Conservation (phyloP, 192 early-diverging fungal species). For the Backusella parvicylindrica region DNA sequence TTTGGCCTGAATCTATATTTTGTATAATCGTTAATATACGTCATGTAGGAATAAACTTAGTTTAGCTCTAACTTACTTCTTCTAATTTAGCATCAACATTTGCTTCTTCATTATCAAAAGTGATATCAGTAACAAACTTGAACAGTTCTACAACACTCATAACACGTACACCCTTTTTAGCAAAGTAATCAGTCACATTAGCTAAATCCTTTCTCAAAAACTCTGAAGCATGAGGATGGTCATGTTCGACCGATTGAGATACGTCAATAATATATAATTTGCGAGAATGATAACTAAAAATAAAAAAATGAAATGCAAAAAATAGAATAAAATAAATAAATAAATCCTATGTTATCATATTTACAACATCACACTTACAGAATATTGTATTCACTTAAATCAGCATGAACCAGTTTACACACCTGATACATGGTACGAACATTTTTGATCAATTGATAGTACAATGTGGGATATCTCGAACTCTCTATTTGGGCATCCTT, state of each 20-base stretch:
- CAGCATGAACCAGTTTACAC: slow-evolving; percentile 94
- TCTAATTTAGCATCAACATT: slow-evolving; percentile 70
- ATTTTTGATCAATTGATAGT: slow-evolving; percentile 81
- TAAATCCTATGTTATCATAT: background rate
- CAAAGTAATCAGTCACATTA: slow-evolving; percentile 93
- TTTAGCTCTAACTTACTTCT: slow-evolving; percentile 43
- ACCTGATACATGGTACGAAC: slow-evolving; percentile 91
- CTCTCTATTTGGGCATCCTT: slow-evolving; percentile 88
- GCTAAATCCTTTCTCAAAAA: slow-evolving; percentile 93
- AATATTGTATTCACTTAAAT: slow-evolving; percentile 97
- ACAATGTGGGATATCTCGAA: slow-evolving; percentile 68
- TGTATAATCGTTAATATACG: background rate
- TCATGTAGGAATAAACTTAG: background rate
- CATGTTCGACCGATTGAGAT: slow-evolving; percentile 98
- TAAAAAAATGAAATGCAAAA: background rate
- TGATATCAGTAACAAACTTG: slow-evolving; percentile 75
- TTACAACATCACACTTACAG: slow-evolving; percentile 50
- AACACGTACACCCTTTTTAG: slow-evolving; percentile 67
- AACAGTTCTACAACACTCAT: slow-evolving; percentile 85
- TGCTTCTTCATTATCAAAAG: slow-evolving; percentile 55
- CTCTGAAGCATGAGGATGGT: slow-evolving; percentile 94
- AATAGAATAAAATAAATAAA: slow-evolving; percentile 8
- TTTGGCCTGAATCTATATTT: slow-evolving; percentile 16
- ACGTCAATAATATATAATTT: slow-evolving; percentile 94
- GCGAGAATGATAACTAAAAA: slow-evolving; percentile 67